A percentile compares a stretch with the other conserved stretches of the same genome.
These are phyloP conservation scores for Xylaria bambusicola DNA, from an alignment of 495 filamentous ascomycete species.

Conservation along the genomic window DNA sequence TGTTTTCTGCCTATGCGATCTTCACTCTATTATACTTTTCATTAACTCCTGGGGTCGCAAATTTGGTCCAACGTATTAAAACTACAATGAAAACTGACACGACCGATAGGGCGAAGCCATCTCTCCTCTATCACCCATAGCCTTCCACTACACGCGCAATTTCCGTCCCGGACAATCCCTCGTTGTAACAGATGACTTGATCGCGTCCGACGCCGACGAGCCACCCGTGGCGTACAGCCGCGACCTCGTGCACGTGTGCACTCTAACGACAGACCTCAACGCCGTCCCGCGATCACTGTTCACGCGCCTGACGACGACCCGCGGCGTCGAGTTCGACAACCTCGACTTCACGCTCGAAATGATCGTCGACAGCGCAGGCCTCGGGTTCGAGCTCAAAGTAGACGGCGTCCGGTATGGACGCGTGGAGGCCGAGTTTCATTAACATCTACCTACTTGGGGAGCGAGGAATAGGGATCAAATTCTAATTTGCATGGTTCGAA, in stretches of 20 bases:
- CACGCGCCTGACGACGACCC: conserved; percentile 67
- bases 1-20: background rate
- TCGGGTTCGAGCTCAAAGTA: conserved; percentile 73
- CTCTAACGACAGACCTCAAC: conserved; percentile 71
- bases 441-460: conserved; percentile 3
- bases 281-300: conserved; percentile 68
- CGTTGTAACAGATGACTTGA: conserved; percentile 71
- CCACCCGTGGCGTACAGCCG: conserved; percentile 60
- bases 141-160: conserved; percentile 79
- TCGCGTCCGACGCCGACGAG: conserved; percentile 65
- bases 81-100: conserved; percentile 15
- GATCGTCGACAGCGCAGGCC: conserved; percentile 69
- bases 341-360: conserved; percentile 76
- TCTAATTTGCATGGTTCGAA: too few species aligned
- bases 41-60: background rate
- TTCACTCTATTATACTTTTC: background rate
- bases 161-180: conserved; percentile 68
- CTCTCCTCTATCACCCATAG: conserved; percentile 65
- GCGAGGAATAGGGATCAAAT: too few species aligned
- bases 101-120: conserved; percentile 61
- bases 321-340: conserved; percentile 72
- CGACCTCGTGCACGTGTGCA: conserved; percentile 67
- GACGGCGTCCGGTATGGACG: conserved; percentile 70
- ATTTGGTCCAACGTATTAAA: background rate
- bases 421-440: conserved; percentile 72